Conservation (phyloP, 345 rosid species). For the Brassica nigra region DNA sequence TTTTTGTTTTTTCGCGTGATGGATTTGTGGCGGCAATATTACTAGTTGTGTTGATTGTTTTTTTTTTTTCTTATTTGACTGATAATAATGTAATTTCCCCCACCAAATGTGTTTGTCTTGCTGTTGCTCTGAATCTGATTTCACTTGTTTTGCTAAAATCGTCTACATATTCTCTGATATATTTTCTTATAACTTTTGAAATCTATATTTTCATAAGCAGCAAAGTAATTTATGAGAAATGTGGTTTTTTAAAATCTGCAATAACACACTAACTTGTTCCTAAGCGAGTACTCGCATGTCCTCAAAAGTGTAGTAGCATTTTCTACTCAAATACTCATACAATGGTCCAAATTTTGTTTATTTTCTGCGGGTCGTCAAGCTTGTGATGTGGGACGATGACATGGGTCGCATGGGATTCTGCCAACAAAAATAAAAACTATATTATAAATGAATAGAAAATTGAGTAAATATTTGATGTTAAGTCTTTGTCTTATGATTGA, state of each 20-base stretch:
- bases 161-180: not conserved
- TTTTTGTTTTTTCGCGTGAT: too few species aligned
- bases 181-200: not conserved
- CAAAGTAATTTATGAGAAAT: not conserved
- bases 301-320: not conserved
- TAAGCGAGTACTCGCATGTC: not conserved
- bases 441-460: not conserved
- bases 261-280: not conserved
- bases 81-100: not conserved
- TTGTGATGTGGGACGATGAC: not conserved
- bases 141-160: not conserved
- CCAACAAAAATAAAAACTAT: not conserved
- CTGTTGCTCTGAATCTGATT: not conserved
- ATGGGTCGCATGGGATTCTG: slow-evolving; percentile 18
- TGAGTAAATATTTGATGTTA: not conserved
- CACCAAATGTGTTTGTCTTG: not conserved
- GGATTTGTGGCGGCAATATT: not conserved
- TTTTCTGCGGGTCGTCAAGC: not conserved
- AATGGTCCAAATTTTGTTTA: not conserved
- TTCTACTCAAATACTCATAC: not conserved
- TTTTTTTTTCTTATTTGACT: not conserved
- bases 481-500: slow-evolving; percentile 29
- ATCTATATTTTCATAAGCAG: not conserved
- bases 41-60: not conserved
- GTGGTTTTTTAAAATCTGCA: not conserved